phyloP scores from a whole-genome alignment of 805 yeast genomes.

The Nakazawaea wyomingensis region DNA sequence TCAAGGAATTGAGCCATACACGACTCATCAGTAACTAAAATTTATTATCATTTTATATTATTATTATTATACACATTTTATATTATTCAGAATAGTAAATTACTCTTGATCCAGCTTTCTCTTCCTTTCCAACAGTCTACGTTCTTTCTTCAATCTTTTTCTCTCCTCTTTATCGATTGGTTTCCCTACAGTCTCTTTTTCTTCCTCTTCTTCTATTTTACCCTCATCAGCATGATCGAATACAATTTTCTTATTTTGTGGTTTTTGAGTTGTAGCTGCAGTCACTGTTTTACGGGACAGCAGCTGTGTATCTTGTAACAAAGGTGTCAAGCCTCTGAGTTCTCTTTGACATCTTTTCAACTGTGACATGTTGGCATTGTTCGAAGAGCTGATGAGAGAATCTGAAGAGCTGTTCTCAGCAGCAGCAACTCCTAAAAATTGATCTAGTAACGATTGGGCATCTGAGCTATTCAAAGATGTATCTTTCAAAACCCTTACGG shows the following conservation, averaged over 20 bases:
- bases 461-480: constrained; percentile 17
- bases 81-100: too few relatives aligned
- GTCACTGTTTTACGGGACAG: neutral
- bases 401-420: constrained; percentile 9
- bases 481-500: constrained; percentile 26
- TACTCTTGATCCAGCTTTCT: constrained; percentile 14
- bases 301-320: constrained; percentile 21
- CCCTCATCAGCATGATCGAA: constrained; percentile 16
- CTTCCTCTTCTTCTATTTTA: neutral
- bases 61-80: neutral
- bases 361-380: constrained; percentile 25
- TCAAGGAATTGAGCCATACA: too few relatives aligned
- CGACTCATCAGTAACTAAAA: too few relatives aligned
- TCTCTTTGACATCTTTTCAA: constrained; percentile 32
- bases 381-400: constrained; percentile 13
- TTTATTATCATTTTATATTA: too few relatives aligned
- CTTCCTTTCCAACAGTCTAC: constrained; percentile 20
- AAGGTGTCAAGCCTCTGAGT: constrained; percentile 31
- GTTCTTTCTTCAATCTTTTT: constrained; percentile 23
- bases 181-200: neutral
- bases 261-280: constrained; percentile 6
- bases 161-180: constrained; percentile 21
- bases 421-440: constrained; percentile 22
- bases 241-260: constrained; percentile 17
- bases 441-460: constrained; percentile 20